Evolutionary conservation across 768 basidiomycete genomes (phyloP), one percentile per base, ranked within the genome.

Genomic region (Dendrothele bispora): DNA sequence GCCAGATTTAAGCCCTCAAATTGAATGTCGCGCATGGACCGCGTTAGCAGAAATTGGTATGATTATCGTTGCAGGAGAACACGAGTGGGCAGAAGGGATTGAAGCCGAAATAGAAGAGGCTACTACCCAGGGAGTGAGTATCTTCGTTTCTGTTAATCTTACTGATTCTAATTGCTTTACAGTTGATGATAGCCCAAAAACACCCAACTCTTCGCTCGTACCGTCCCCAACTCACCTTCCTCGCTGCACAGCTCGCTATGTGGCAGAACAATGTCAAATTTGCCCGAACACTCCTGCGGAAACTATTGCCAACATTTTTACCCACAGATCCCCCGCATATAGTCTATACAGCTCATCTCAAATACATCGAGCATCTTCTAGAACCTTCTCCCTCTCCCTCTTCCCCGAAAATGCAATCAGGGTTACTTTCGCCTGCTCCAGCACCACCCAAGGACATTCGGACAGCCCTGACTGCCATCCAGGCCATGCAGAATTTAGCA

Each of bases 1-100:
- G 0, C 67, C 70, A 3, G 69, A 72, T 11, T 67, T 89, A 1
- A 75, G 80, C 5, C 73, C 75, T 5, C 75, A 78, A 42, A 61
- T 83, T 7, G 87, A 89, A 55, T 89, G 86, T 58, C 70, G 81
- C 7, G 86, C 86, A 1, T 88, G 84, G 80, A 81, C 82, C 1
- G 76, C 77, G 8, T 54, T 90, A 0, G 87, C 81, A 0, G 88
- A 91, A 61, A 56, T 87, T 2, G 88, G 86, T 3, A 72, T 89
- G 58, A 70, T 70, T 50, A 72, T 80, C 36, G 72, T 80, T 39
- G 61, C 65, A 14, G 73, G 78, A 18, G 70, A 68, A 49, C 51
- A 75, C 60, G 41, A 59, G 35, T 73, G 78, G 79, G 66, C 77
- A n/a, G 55, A 54, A n/a, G 79, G 72, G 24, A 65, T 84, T 7